phyloP scores from a whole-genome alignment of 495 filamentous ascomycete genomes.

The Penicillium riverlandense region DNA sequence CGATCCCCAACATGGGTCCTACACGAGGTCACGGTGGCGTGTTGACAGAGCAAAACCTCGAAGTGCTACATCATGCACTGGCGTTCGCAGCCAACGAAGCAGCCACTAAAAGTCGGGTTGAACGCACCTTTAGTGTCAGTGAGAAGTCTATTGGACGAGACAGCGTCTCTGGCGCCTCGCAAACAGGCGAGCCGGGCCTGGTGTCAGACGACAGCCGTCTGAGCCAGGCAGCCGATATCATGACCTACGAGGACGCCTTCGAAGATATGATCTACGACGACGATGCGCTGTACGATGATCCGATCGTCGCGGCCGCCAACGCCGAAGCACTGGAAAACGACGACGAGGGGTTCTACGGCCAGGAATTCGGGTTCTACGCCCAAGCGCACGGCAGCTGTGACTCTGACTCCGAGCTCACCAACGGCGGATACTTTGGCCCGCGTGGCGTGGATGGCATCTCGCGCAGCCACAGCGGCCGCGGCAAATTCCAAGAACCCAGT shows the following conservation, averaged over 20 bases:
- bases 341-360: constrained; percentile 86
- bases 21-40: constrained; percentile 31
- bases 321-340: constrained; percentile 89
- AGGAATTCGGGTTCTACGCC: constrained; percentile 97
- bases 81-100: constrained; percentile 70
- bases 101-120: constrained; percentile 61
- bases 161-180: constrained; percentile 22
- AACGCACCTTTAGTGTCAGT: constrained; percentile 42
- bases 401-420: constrained; percentile 47
- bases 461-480: constrained; percentile 61
- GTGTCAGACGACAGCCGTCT: constrained; percentile 40
- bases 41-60: constrained; percentile 52
- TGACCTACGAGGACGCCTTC: constrained; percentile 39
- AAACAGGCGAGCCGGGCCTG: constrained; percentile 38
- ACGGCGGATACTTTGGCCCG: constrained; percentile 89
- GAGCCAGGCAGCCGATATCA: constrained; percentile 30
- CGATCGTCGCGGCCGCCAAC: constrained; percentile 91
- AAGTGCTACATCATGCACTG: constrained; percentile 73
- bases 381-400: constrained; percentile 41
- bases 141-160: constrained; percentile 30
- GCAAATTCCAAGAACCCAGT: constrained; percentile 75
- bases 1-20: constrained; percentile 21
- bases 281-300: constrained; percentile 67
- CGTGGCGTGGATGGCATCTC: constrained; percentile 54
- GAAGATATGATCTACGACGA: constrained; percentile 48